phyloP scores from a whole-genome alignment of 345 rosid genomes.

The Arabis alpina region DNA sequence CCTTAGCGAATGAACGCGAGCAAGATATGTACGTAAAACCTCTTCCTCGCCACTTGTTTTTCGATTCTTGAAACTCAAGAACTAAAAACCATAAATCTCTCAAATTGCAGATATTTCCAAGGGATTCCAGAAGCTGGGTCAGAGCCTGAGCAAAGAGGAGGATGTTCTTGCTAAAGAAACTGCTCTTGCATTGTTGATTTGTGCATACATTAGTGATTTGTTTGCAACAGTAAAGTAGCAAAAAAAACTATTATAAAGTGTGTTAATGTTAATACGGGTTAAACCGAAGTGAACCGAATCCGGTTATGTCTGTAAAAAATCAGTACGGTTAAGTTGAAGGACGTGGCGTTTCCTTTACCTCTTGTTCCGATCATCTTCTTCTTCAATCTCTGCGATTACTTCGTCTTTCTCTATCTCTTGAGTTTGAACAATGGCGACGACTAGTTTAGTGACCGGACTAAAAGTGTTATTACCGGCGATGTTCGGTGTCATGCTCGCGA shows the following conservation, averaged over 20 bases:
- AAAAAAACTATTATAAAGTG: background rate
- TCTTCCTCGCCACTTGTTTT: background rate
- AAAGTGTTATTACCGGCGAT: constrained; percentile 52
- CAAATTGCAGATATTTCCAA: constrained; percentile 78
- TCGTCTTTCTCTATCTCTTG: constrained; percentile 8
- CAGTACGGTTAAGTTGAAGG: constrained; percentile 19
- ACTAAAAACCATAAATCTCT: background rate
- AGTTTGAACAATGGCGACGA: constrained; percentile 47
- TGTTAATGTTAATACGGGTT: background rate
- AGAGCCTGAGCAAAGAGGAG: constrained; percentile 86
- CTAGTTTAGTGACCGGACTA: constrained; percentile 45
- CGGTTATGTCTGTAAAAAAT: background rate
- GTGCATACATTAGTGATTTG: constrained; percentile 14
- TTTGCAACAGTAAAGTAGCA: constrained; percentile 6
- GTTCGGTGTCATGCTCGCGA: constrained; percentile 55
- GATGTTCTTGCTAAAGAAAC: constrained; percentile 78
- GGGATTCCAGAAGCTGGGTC: constrained; percentile 73
- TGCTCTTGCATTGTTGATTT: background rate
- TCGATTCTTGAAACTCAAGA: no score
- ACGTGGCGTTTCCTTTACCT: constrained; percentile 51
- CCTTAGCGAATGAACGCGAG: constrained; percentile 76
- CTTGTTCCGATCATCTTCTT: constrained; percentile 8
- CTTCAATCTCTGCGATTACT: constrained; percentile 11
- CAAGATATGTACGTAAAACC: constrained; percentile 79
- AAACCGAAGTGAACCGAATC: background rate